These are phyloP conservation scores for Pseudogymnoascus verrucosus DNA, from an alignment of 2,329 filamentous ascomycete species.

Conservation along the genomic window DNA sequence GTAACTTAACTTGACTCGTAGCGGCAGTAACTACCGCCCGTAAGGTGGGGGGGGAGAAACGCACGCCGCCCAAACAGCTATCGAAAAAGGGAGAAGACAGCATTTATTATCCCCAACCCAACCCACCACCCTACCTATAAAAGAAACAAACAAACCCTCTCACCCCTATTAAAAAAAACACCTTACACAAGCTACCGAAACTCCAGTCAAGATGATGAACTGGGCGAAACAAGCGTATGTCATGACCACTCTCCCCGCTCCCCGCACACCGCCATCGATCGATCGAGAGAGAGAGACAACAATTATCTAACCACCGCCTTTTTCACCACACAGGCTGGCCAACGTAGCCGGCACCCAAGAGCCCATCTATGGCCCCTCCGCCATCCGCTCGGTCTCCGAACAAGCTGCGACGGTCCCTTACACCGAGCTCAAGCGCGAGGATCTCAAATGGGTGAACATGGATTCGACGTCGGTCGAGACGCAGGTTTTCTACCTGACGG, in stretches of 20 bases:
- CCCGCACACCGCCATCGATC: conserved; percentile 14
- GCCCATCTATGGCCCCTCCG: conserved; percentile 85
- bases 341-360: conserved; percentile 92
- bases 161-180: not conserved
- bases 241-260: conserved; percentile 12
- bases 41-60: not conserved
- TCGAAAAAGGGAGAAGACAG: not conserved
- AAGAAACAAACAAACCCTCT: conserved; percentile 10
- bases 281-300: not conserved
- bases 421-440: conserved; percentile 68
- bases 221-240: conserved; percentile 89
- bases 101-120: conserved; percentile 5
- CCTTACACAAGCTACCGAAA: not conserved
- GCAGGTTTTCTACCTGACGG: conserved; percentile 84
- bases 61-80: not conserved
- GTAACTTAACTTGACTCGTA: not conserved
- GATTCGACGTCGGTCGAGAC: conserved; percentile 89
- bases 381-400: conserved; percentile 76
- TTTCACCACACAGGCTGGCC: conserved; percentile 43
- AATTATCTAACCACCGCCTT: conserved; percentile 17
- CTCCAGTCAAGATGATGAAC: conserved; percentile 63
- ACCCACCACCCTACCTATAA: conserved; percentile 9
- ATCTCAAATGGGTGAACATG: conserved; percentile 75
- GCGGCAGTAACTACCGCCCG: not conserved
- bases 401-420: conserved; percentile 72